Evolutionary conservation across 768 basidiomycete species (phyloP).

Genomic region (Phylloporus sp.): DNA sequence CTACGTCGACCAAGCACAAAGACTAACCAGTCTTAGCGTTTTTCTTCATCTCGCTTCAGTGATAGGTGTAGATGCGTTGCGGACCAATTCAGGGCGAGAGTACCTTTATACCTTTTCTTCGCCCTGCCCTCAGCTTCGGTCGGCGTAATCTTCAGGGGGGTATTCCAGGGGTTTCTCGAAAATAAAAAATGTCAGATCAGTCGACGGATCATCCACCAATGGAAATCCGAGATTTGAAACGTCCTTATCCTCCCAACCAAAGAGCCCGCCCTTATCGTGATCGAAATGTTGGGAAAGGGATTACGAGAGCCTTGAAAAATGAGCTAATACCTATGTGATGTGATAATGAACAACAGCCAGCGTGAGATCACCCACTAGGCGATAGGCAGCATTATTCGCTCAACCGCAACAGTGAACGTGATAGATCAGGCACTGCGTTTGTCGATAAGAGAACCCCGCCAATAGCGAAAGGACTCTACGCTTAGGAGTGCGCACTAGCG

Average conservation of each 20-base stretch:
- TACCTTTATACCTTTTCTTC: slow-evolving; percentile 20
- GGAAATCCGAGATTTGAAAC: too few relatives aligned
- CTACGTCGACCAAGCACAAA: slow-evolving; percentile 11
- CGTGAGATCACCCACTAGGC: slow-evolving; percentile 1
- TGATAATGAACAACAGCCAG: not conserved
- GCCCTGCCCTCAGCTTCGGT: slow-evolving; percentile 30
- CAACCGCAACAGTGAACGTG: not conserved
- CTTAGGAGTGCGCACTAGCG: slow-evolving; percentile 4
- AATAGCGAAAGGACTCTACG: slow-evolving; percentile 24
- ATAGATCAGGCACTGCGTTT: slow-evolving; percentile 5
- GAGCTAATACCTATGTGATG: not conserved
- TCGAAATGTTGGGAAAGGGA: slow-evolving; percentile 1
- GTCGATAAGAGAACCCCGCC: slow-evolving; percentile 12
- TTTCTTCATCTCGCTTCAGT: slow-evolving; percentile 22
- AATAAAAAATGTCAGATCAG: slow-evolving; percentile 4
- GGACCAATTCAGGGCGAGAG: not conserved
- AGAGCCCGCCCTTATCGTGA: slow-evolving; percentile 22
- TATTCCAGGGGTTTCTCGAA: slow-evolving; percentile 4
- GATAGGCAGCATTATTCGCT: not conserved
- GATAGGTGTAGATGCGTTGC: slow-evolving; percentile 1
- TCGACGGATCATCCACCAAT: slow-evolving; percentile 6
- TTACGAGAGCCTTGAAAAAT: not conserved
- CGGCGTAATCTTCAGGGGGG: slow-evolving; percentile 6
- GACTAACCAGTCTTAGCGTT: slow-evolving; percentile 21
- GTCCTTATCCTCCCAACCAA: slow-evolving; percentile 20